Base-by-base conservation (phyloP, 2,329 filamentous ascomycete species). In the Colletotrichum euphorbiae region DNA sequence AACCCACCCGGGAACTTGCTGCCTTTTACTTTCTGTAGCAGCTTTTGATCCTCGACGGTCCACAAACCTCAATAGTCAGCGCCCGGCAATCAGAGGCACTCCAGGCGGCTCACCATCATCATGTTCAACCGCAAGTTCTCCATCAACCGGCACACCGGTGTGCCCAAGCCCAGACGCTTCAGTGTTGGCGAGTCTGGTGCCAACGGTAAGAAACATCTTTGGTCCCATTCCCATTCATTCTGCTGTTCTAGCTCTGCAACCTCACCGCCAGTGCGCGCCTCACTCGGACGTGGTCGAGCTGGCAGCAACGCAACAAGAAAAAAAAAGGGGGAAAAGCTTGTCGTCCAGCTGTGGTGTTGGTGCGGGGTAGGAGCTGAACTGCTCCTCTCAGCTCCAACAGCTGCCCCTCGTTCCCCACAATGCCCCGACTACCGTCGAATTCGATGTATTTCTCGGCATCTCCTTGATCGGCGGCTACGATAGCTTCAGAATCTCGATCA, bases 101-200 rank as follows among this genome's bases (percentile, higher is more conserved):
- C 12, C 40, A 8, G 13, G 19, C 42, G 40, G 42, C 36, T 17
- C 38, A 43, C 11, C 31, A 36, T 24, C 31, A 17, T 75, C 80
- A 85, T 85, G 81, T 87, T 87, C 73, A 79, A 81, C 75, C 84
- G 88, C 80, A 89, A 89, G 76, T 90, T 90, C 78, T 89, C 87
- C 71, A 90, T 90, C 80, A 90, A 90, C 79, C 84, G 87, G 75
- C 87, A 89, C 75, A 89, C 88, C 59, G 88, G 88, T 73, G 84
- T 85, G 45, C 88, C 88, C 68, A 84, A 88, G 75, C 80, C 82
- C 45, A 82, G 88, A 70, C 84, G 88, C 72, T 90, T 89, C 75
- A 90, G 87, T 73, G 82, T 85, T 55, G 83, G 82, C 69, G 87
- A 90, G 73, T 83, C 86, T n/a, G 40, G 50, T 21, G 66, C 60